phyloP scores from a whole-genome alignment of 371 early-diverging fungal genomes.

The Mucor racemosus region DNA sequence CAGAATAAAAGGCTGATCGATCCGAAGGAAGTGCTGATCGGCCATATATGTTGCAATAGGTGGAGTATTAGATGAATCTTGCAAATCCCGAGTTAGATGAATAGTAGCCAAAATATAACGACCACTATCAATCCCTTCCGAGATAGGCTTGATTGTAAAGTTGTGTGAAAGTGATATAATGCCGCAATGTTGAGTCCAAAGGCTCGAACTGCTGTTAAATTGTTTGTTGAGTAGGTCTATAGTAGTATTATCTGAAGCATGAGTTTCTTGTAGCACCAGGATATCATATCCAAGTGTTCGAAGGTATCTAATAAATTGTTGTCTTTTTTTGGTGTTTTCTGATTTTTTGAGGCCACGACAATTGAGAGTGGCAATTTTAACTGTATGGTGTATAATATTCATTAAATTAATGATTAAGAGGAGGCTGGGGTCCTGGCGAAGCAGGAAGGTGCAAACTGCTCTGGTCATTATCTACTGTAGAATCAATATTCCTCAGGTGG shows the following conservation, averaged over 20 bases:
- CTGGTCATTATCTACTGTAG: no score
- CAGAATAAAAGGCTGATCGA: not conserved
- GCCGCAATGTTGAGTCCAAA: conserved; percentile 7
- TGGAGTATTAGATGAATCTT: not conserved
- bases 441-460: no score
- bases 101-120: conserved; percentile 2
- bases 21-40: not conserved
- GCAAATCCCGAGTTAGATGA: not conserved
- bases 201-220: not conserved
- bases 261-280: conserved; percentile 16
- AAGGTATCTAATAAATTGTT: conserved; percentile 12
- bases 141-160: not conserved
- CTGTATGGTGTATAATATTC: not conserved
- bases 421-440: no score
- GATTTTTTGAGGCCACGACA: no score
- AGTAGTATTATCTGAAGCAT: not conserved
- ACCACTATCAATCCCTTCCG: not conserved
- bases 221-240: not conserved
- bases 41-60: conserved; percentile 1
- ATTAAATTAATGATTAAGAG: not conserved
- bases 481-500: no score
- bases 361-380: no score
- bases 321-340: not conserved
- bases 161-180: not conserved
- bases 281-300: not conserved